A percentile compares a stretch with the other conserved stretches of the same genome.
These are phyloP conservation scores for Candolleomyces efflorescens DNA, from an alignment of 768 basidiomycete species.

Conservation along the genomic window DNA sequence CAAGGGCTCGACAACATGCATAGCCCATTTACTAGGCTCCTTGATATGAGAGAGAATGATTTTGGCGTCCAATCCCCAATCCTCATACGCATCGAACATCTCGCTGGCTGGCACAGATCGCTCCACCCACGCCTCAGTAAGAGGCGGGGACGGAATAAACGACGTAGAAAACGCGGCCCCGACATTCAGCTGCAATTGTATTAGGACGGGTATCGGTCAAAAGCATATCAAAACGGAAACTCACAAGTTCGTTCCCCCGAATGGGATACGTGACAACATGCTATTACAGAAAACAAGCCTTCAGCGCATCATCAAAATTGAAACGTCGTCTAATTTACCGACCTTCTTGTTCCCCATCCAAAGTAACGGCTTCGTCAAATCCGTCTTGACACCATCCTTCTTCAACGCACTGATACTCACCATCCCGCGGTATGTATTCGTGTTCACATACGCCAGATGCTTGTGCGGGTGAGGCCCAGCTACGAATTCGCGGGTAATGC, in stretches of 20 bases:
- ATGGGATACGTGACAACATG: conserved; percentile 53
- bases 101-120: conserved; percentile 33
- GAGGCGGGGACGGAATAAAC: conserved; percentile 3
- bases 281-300: conserved; percentile 21
- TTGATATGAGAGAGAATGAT: conserved; percentile 38
- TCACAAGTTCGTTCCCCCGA: conserved; percentile 35
- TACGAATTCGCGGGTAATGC: conserved; percentile 36
- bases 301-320: neutral
- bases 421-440: conserved; percentile 46
- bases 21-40: conserved; percentile 46
- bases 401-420: conserved; percentile 36
- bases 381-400: conserved; percentile 38
- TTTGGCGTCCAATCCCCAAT: conserved; percentile 42
- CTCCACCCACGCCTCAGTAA: conserved; percentile 36
- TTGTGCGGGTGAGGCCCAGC: conserved; percentile 19
- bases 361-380: conserved; percentile 30
- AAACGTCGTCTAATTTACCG: conserved; percentile 3
- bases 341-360: conserved; percentile 47
- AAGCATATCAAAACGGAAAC: conserved; percentile 7
- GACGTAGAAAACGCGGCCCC: conserved; percentile 24
- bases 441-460: conserved; percentile 38
- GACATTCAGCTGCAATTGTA: conserved; percentile 36
- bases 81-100: conserved; percentile 37
- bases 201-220: neutral
- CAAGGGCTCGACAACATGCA: conserved; percentile 45